Base-by-base conservation (phyloP, 176 grass and related monocot species). In the Phoenix dactylifera region DNA sequence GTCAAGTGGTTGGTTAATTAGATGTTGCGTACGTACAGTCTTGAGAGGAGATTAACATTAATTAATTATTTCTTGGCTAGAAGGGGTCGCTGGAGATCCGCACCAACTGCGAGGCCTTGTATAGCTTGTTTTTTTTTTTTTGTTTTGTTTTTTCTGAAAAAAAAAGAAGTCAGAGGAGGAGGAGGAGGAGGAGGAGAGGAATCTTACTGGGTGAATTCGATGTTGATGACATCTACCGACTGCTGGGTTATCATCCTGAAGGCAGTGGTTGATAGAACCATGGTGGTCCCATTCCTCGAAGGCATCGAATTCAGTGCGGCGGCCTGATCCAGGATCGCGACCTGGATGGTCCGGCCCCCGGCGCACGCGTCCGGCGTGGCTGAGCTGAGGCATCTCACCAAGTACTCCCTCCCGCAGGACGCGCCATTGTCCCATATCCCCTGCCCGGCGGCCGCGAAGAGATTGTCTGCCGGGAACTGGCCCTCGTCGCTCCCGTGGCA, bases 371-470 rank as follows among this genome's bases (percentile, higher is more conserved):
- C 32, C 4, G 67, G 55, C 4, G 55, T 72, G 9, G 62, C 55
- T 4, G 74, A 65, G 72, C 80, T 83, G 62, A 83, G 80, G 65
- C 80, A 83, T 20, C 68, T 19, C 62, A 83, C 55, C 6, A 68
- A 3, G 30, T 83, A 83, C 22, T 68, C 61, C 12, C 80, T 30
- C 4, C 80, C 80, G 49, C 80, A 83, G 12, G 72, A 71, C 1
- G 80, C 80, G 51, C 68, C 74, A 52, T 83, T 83, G 74, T 77
- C 80, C 80, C 80, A 83, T n/a, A 77, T 83, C 5, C 62, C 74
- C 15, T 77, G 74, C 1, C 80, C 80, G 1, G 80, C 80, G 1
- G 80, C 80, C 0, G 74, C 74, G 23, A 83, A 83, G n/a, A 83
- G 51, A 22, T 69, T 51, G 29, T 63, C 63, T 16, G 68, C 35